Base-by-base conservation (phyloP, 2,329 filamentous ascomycete species). In the Juglanconis oblonga region DNA sequence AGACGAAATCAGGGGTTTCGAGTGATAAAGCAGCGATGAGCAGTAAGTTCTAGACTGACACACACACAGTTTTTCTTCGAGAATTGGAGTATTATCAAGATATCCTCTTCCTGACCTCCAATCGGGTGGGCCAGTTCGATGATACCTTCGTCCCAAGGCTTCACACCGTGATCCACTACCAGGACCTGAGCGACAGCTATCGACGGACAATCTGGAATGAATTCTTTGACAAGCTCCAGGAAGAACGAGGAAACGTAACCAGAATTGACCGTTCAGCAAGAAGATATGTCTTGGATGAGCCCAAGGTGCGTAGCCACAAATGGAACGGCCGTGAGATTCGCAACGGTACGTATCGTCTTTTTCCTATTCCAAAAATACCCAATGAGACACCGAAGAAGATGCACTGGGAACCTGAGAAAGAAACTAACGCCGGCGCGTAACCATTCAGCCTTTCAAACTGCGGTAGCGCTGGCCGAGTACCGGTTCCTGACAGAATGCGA, bases 121-220 rank as follows among this genome's bases (percentile, higher is more conserved):
- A 70, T 51, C 64, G 67, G 7, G 73, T 77, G 24, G 65, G 71
- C 4, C 62, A 63, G 3, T 72, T 78, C 42, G 76, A 78, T 54
- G 72, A 74, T 38, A 76, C 75, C 0, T 72, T 77, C 59, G 64
- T 69, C 8, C 70, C 67, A 11, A 65, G 71, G 24, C 71, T 73
- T 48, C 71, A 74, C 48, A 64, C 73, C 5, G 60, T 68, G 1
- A 63, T 74, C 9, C 59, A 66, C 31, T 74, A 74, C 59, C 59
- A 64, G 17, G 62, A 67, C 8, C 61, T 38, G 36, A 42, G 11
- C 4, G 3, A 29, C 0, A 5, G 36, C 3, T 38, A 58, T 4
- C 17, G 42, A 5, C 9, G 42, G 3, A 14, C 13, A 4, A 40
- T 48, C 3, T 53, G 56, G 51, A 8, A 32, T 1, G 11, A 14